Evolutionary conservation across 108 stramenopile genomes (phyloP), one percentile per base, ranked within the genome.

Genomic region (Chaetoceros muelleri): DNA sequence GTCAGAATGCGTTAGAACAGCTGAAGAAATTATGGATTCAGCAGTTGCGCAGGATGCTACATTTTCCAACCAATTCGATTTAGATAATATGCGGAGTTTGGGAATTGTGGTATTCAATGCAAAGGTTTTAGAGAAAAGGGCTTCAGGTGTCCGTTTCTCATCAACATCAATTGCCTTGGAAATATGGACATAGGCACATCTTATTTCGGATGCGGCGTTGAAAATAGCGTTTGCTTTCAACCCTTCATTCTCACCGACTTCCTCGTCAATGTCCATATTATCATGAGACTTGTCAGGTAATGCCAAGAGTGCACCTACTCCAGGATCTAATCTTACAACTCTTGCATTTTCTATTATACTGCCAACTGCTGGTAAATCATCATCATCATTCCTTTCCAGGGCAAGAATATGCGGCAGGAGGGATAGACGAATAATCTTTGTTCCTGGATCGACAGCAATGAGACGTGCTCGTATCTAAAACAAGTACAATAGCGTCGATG

Each of bases 181-280:
- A 60, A 89, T 88, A 64, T 93, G 92, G 5, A 93, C 87, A 57
- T 88, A 93, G 34, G 78, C 87, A 17, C 72, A 65, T 48, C 45
- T 61, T 19, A 79, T 57, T 17, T 57, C 60, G 29, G 67, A 60
- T 48, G 81, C 84, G 26, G 73, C 64, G 19, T 64, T 57, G 61
- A 81, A 87, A 28, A 61, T 50, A 20, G 54, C 44, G 25, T 79
- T 72, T 28, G 64, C 22, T 23, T 45, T 40, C 1, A 64, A 20
- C 0, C 51, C 45, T 45, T 31, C 21, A 48, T 48, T 18, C 46
- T 61, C 67, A 48, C 58, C 30, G 17, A 77, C 55, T 52, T 70
- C 53, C 52, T 69, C 61, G 69, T 71, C 70, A 8, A 64, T 3
- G 40, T 62, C 25, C 2, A 46, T 48, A 26, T 34, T 52, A 20